Percentiles rank a stretch among this genome's conserved stretches.
These are phyloP conservation scores for Cytospora piceae DNA, from an alignment of 2,329 filamentous ascomycete species.

Conservation along the genomic window DNA sequence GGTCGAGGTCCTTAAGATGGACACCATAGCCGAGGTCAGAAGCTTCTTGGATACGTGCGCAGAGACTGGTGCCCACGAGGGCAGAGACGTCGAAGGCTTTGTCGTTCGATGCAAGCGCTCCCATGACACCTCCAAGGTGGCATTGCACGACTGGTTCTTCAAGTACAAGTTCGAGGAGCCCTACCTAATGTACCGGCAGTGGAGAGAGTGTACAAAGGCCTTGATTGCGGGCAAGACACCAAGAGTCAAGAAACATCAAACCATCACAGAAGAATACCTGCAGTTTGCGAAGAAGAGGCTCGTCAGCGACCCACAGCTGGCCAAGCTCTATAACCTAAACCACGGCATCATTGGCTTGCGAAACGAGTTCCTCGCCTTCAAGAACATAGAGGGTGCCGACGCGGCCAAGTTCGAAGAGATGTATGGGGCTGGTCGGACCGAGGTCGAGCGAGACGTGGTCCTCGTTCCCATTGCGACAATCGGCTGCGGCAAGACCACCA, in stretches of 20 bases:
- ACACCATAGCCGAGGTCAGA: constrained; percentile 75
- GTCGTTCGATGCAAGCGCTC: constrained; percentile 85
- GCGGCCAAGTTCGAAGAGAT: constrained; percentile 77
- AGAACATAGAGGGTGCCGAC: constrained; percentile 84
- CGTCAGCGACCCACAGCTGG: constrained; percentile 67
- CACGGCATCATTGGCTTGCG: constrained; percentile 94
- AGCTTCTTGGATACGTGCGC: constrained; percentile 81
- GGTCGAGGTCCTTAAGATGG: constrained; percentile 76
- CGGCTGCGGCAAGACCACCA: constrained; percentile 94
- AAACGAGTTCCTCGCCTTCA: constrained; percentile 82
- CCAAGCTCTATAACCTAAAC: constrained; percentile 76
- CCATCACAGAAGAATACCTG: constrained; percentile 91
- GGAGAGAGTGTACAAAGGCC: constrained; percentile 94
- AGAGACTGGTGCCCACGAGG: constrained; percentile 86
- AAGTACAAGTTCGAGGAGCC: constrained; percentile 99
- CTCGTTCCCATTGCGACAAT: constrained; percentile 92
- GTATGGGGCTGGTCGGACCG: constrained; percentile 51
- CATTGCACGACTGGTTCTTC: constrained; percentile 97
- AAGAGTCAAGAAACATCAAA: constrained; percentile 81
- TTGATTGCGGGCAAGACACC: constrained; percentile 77
- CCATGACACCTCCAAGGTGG: constrained; percentile 50
- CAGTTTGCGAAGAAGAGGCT: constrained; percentile 77
- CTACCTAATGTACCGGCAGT: constrained; percentile 98
- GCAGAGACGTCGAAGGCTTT: constrained; percentile 94
- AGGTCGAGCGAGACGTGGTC: constrained; percentile 70